Base-by-base conservation (phyloP, 768 basidiomycete genomes). In the Asterophora lycoperdoides region DNA sequence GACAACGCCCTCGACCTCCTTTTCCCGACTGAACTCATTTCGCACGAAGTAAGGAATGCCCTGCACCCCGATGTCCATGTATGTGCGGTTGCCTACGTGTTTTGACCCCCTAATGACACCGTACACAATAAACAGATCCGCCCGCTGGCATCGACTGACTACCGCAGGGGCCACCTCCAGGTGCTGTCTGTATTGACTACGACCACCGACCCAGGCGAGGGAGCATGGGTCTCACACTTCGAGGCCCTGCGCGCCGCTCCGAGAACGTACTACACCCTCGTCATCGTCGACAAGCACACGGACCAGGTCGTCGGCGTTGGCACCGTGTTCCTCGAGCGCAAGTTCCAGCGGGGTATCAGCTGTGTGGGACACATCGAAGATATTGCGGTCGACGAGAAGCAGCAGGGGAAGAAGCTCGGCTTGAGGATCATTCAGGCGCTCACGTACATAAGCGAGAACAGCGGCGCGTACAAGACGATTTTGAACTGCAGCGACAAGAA, bases 321-420 rank as follows among this genome's bases (percentile, higher is more conserved):
- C 15, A 78, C 82, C 6, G 72, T 96, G 46, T 81, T 98, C 62
- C 67, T 98, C 55, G 96, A 99, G 69, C 86, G 87, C 70, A 98
- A 99, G 72, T 97, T 98, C 76, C 71, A 93, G 36, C 79, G 93
- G 34, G 82, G 79, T 1, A 72, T 90, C n/a, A 90, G 91, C 17
- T 76, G 77, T 54, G 89, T 93, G 11, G 96, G 94, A 0, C 96
- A 99, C 62, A 93, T 99, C 54, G 96, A 99, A 69, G 96, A 99
- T 64, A 96, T 99, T 53, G 94, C 92, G 3, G 94, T 99, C 15
- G 83, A 89, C 68, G 83, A 86, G 68, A 73, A 66, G 36, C 80
- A 88, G 69, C 93, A 96, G 74, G 96, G 96, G 28, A 87, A 86
- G 70, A 93, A 91, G 66, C 76, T 99, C 28, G 96, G 96, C 0